Percentiles rank a stretch among this genome's conserved stretches.
Evolutionary conservation across 495 filamentous ascomycete species (phyloP).

Genomic region (Penicillium flavigenum): DNA sequence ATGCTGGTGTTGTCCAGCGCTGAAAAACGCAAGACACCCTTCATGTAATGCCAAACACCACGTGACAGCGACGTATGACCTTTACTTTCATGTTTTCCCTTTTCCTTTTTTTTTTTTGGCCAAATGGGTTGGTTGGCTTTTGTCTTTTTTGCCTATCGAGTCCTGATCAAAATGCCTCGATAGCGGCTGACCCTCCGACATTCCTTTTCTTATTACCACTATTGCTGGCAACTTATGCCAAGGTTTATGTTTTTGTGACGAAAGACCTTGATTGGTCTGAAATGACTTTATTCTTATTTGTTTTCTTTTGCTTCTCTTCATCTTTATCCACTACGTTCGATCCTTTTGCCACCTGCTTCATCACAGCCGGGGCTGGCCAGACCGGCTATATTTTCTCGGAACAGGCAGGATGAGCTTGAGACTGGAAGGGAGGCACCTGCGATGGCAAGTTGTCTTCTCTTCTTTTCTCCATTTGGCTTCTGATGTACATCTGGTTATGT

Average conservation of each 20-base stretch:
- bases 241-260: conserved; percentile 23
- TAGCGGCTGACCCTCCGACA: conserved; percentile 6
- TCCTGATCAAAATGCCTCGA: background rate
- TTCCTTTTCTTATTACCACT: conserved; percentile 22
- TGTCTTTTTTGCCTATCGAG: conserved; percentile 7
- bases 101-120: conserved; percentile 6
- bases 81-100: conserved; percentile 6
- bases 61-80: conserved; percentile 45
- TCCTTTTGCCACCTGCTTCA: conserved; percentile 1
- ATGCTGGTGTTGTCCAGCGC: conserved; percentile 84
- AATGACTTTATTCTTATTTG: conserved; percentile 23
- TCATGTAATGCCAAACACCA: conserved; percentile 51
- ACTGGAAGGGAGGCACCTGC: background rate
- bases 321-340: conserved; percentile 8
- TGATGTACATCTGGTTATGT: conserved; percentile 15
- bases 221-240: conserved; percentile 17
- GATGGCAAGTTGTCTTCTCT: background rate
- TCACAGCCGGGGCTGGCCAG: background rate
- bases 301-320: conserved; percentile 13
- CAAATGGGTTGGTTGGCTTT: conserved; percentile 13
- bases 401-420: background rate
- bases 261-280: conserved; percentile 29
- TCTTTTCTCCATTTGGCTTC: conserved; percentile 1
- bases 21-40: conserved; percentile 84
- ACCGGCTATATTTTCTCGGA: background rate